Evolutionary conservation across 139 green algal species (phyloP).

Genomic region (Volvox africanus): DNA sequence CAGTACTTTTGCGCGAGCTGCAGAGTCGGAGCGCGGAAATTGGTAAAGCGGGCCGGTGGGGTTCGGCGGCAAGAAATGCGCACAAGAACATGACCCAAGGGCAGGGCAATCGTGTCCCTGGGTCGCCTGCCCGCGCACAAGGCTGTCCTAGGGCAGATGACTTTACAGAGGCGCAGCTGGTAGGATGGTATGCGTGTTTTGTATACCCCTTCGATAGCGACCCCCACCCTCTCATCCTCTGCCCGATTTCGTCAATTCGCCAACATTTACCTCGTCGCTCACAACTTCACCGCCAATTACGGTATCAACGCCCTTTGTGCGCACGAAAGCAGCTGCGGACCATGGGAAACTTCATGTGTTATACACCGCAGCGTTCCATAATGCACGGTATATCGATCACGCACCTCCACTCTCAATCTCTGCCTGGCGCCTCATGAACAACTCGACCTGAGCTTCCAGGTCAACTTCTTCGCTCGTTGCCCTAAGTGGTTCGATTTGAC

Average conservation of each 20-base stretch:
- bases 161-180: too few species aligned
- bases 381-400: background rate
- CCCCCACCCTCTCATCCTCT: background rate
- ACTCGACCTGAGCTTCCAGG: slow-evolving; percentile 84
- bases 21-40: too few species aligned
- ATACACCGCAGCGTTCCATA: background rate
- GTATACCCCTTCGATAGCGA: background rate
- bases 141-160: too few species aligned
- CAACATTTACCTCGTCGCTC: slow-evolving; percentile 57
- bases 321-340: slow-evolving; percentile 69
- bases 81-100: too few species aligned
- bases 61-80: too few species aligned
- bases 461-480: slow-evolving; percentile 73
- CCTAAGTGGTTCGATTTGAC: background rate
- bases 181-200: too few species aligned
- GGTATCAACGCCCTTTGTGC: slow-evolving; percentile 54
- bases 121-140: too few species aligned
- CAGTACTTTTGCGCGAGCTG: slow-evolving; percentile 74
- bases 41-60: too few species aligned
- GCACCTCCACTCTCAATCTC: slow-evolving; percentile 85
- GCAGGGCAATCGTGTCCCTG: too few species aligned
- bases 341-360: background rate
- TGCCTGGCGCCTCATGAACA: slow-evolving; percentile 88
- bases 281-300: slow-evolving; percentile 71
- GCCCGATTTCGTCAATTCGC: background rate